phyloP scores from a whole-genome alignment of 345 rosid species.

The Eucalyptus cladocalyx region DNA sequence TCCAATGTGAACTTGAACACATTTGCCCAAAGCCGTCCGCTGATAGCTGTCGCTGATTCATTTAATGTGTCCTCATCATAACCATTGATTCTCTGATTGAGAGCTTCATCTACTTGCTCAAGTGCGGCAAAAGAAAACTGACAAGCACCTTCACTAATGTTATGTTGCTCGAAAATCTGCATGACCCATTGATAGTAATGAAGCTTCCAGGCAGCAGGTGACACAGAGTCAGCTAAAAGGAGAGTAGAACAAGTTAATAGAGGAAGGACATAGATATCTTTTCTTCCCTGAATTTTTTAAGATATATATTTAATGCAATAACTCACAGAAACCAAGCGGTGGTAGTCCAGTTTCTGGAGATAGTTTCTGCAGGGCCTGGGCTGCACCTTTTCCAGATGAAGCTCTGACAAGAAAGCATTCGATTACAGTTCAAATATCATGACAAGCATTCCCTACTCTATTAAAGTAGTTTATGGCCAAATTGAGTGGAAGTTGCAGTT shows the following conservation, averaged over 20 bases:
- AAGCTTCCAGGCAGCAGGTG: constrained; percentile 80
- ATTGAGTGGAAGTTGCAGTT: neutral
- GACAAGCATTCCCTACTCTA: neutral
- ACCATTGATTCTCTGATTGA: constrained; percentile 17
- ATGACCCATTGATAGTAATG: constrained; percentile 96
- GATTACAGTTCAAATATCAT: neutral
- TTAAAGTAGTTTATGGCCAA: neutral
- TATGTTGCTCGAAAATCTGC: constrained; percentile 91
- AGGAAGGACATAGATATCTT: neutral
- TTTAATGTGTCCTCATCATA: constrained; percentile 11
- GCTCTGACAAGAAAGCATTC: constrained; percentile 33
- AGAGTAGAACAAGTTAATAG: neutral
- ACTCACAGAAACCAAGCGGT: constrained; percentile 47
- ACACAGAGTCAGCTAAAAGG: constrained; percentile 26
- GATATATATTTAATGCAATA: neutral
- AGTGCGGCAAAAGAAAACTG: constrained; percentile 97
- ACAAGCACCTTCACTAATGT: constrained; percentile 80
- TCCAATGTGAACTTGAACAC: constrained; percentile 89
- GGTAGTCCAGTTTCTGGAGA: constrained; percentile 63
- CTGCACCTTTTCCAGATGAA: constrained; percentile 80
- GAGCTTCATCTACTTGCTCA: constrained; percentile 95
- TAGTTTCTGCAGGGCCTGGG: constrained; percentile 62
- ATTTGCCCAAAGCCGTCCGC: constrained; percentile 94
- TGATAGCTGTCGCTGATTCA: constrained; percentile 43
- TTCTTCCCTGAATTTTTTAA: neutral